Conservation (phyloP, 139 green algal species). For the Chlorella sp. region DNA sequence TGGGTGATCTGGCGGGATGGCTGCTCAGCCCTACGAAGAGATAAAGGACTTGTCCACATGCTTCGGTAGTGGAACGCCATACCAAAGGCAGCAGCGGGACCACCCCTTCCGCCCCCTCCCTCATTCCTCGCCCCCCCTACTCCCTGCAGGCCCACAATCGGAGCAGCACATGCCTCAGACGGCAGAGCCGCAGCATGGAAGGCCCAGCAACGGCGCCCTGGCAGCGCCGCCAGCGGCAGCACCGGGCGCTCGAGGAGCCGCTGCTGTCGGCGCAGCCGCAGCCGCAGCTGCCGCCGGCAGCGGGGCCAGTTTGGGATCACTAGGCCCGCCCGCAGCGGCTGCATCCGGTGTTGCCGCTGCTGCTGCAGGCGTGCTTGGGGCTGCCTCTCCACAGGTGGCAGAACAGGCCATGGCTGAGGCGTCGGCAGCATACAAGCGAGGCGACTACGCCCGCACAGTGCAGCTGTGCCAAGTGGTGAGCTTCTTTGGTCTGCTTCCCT, state of each 20-base stretch:
- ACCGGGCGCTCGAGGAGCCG: neutral
- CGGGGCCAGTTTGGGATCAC: neutral
- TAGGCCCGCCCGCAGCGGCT: neutral
- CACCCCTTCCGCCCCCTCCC: too few species aligned
- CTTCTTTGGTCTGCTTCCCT: neutral
- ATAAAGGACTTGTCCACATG: neutral
- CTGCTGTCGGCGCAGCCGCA: neutral
- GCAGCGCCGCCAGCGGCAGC: neutral
- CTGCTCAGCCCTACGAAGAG: neutral
- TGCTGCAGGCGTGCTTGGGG: neutral
- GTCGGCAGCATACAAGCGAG: conserved; percentile 57
- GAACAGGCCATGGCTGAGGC: conserved; percentile 49
- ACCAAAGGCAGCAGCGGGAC: too few species aligned
- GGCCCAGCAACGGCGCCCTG: conserved; percentile 8
- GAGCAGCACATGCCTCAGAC: neutral
- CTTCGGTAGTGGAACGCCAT: neutral
- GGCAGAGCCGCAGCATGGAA: neutral
- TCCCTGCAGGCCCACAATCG: neutral
- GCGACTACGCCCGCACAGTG: conserved; percentile 61
- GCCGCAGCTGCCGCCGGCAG: neutral
- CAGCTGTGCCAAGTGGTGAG: conserved; percentile 68
- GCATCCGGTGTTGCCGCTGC: neutral
- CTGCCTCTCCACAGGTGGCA: neutral
- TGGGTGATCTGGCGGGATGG: neutral
- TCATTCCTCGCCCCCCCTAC: neutral